These are phyloP conservation scores for Trametes meyenii DNA, from an alignment of 768 basidiomycete genomes.

Conservation along the genomic window DNA sequence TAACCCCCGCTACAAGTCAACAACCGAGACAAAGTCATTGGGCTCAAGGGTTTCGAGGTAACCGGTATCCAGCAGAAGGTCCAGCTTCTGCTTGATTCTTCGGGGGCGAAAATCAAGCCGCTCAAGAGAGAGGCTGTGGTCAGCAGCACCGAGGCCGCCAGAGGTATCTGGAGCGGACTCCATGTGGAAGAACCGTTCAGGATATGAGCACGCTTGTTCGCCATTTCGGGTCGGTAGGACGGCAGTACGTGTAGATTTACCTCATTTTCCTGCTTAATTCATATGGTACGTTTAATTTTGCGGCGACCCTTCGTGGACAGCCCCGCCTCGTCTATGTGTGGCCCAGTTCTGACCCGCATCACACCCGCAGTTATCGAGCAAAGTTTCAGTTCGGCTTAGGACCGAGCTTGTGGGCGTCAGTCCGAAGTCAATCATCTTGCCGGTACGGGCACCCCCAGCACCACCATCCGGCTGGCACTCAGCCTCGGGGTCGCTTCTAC, in stretches of 20 bases:
- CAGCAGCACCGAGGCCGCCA: slow-evolving; percentile 76
- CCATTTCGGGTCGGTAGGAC: not conserved
- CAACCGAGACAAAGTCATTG: slow-evolving; percentile 85
- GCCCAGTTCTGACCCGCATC: slow-evolving; percentile 9
- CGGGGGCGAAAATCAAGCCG: slow-evolving; percentile 82
- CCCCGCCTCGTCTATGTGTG: slow-evolving; percentile 1
- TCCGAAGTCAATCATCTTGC: not conserved
- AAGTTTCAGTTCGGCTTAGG: not conserved
- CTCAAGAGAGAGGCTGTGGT: slow-evolving; percentile 75
- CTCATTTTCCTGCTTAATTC: slow-evolving; percentile 14
- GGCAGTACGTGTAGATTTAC: slow-evolving; percentile 22
- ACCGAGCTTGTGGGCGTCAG: not conserved
- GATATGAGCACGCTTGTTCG: slow-evolving; percentile 37
- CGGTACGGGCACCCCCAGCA: no score
- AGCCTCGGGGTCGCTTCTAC: no score
- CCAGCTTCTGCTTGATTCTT: slow-evolving; percentile 82
- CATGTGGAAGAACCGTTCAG: slow-evolving; percentile 75
- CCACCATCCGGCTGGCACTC: no score
- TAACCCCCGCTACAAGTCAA: slow-evolving; percentile 58
- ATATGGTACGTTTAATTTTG: slow-evolving; percentile 13
- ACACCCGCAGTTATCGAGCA: slow-evolving; percentile 13
- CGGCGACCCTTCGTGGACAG: not conserved
- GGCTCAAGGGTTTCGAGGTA: slow-evolving; percentile 74
- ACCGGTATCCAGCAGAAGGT: slow-evolving; percentile 78
- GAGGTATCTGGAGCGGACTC: slow-evolving; percentile 90